Conservation (phyloP, 805 yeast genomes). For the Lipomyces kockii region DNA sequence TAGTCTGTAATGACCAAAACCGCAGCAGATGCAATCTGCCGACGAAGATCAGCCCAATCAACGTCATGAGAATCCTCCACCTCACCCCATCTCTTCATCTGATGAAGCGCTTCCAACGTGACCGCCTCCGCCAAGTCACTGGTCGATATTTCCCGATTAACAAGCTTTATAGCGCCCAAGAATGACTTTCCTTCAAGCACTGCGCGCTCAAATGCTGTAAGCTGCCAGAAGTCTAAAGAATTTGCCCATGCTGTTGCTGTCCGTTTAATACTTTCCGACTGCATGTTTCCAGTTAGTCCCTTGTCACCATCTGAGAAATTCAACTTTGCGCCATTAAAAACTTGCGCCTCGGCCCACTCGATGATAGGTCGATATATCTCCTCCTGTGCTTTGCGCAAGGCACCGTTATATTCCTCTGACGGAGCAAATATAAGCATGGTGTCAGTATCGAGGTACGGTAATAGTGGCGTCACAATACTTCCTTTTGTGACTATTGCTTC, state of each 20-base stretch:
- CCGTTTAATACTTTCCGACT: conserved; percentile 59
- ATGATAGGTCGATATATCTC: conserved; percentile 77
- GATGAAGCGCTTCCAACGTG: conserved; percentile 79
- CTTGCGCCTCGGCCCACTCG: conserved; percentile 62
- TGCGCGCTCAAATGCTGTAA: conserved; percentile 90
- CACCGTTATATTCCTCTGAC: conserved; percentile 77
- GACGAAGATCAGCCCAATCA: conserved; percentile 84
- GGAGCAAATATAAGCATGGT: conserved; percentile 89
- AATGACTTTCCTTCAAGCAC: conserved; percentile 84
- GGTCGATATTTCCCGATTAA: conserved; percentile 51
- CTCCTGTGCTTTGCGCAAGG: conserved; percentile 77
- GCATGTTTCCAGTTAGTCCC: conserved; percentile 82
- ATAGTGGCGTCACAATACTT: conserved; percentile 63
- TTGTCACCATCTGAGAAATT: conserved; percentile 76
- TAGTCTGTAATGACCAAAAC: conserved; percentile 49
- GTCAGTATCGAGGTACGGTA: conserved; percentile 92
- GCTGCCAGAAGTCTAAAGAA: conserved; percentile 69
- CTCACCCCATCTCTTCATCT: conserved; percentile 94
- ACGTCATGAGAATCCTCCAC: conserved; percentile 99
- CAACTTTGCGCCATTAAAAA: conserved; percentile 56
- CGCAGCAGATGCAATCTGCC: conserved; percentile 81
- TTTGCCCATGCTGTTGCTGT: conserved; percentile 70
- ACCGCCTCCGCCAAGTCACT: conserved; percentile 76
- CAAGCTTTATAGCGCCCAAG: conserved; percentile 72
- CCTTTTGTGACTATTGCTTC: conserved; percentile 50